A percentile compares a stretch with the other conserved stretches of the same genome.
Evolutionary conservation across 2,329 filamentous ascomycete genomes (phyloP).

Genomic region (Blastomyces percursus): DNA sequence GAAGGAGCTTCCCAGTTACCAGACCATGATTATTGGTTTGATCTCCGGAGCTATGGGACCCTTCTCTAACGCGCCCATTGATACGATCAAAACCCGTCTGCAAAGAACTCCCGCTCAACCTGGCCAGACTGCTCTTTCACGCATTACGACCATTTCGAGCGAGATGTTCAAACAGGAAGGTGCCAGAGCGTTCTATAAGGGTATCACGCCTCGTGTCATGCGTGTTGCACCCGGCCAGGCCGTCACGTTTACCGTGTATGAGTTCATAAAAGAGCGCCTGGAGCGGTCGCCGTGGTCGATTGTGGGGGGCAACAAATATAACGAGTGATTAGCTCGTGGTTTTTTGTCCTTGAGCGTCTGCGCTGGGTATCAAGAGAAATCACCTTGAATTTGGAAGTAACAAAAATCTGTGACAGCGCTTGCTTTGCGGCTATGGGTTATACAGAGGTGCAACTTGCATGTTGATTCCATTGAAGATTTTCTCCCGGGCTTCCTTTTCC

Average conservation of each 20-base stretch:
- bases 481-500: not conserved
- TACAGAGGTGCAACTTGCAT: not conserved
- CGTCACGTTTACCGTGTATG: conserved; percentile 64
- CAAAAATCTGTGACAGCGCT: not conserved
- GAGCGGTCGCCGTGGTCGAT: conserved; percentile 53
- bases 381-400: not conserved
- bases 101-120: conserved; percentile 78
- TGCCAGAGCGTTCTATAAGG: conserved; percentile 93
- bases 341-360: not conserved
- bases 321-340: conserved; percentile 40
- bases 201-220: conserved; percentile 96
- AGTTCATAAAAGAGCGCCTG: conserved; percentile 61
- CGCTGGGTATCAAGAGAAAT: not conserved
- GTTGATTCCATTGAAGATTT: not conserved
- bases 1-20: conserved; percentile 64
- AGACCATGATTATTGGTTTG: conserved; percentile 83
- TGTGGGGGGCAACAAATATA: conserved; percentile 52
- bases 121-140: conserved; percentile 66
- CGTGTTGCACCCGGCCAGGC: conserved; percentile 92
- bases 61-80: conserved; percentile 91
- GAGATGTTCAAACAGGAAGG: conserved; percentile 95
- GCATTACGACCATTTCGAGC: conserved; percentile 66
- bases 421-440: not conserved
- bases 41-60: conserved; percentile 92
- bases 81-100: conserved; percentile 95